Percentiles rank a stretch among this genome's conserved stretches.
Conservation (phyloP, 306 rosid genomes). For the Fragaria ananassa region DNA sequence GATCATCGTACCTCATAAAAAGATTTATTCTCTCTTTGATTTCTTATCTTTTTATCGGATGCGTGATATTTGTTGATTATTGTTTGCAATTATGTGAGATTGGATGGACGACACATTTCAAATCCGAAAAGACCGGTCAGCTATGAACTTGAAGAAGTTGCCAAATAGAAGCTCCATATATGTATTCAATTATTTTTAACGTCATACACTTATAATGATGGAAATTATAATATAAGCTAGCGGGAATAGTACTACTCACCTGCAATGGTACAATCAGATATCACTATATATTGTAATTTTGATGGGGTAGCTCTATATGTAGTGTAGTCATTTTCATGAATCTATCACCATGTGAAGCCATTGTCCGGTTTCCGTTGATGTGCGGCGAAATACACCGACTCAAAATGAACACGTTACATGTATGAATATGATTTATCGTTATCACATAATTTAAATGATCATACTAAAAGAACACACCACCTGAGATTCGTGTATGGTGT, state of each 20-base stretch:
- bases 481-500: neutral
- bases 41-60: neutral
- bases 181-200: neutral
- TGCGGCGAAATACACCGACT: neutral
- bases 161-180: neutral
- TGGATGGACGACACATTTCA: neutral
- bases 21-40: neutral
- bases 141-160: neutral
- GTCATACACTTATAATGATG: neutral
- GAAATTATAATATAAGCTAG: neutral
- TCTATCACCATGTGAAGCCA: neutral
- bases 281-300: neutral
- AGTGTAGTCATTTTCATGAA: conserved; percentile 3
- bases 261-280: neutral
- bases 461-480: neutral
- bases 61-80: neutral
- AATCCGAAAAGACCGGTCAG: neutral
- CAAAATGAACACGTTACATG: neutral
- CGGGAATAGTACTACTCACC: neutral
- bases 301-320: neutral
- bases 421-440: neutral
- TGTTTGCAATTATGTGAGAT: neutral
- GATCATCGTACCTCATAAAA: neutral
- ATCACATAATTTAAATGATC: neutral
- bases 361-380: neutral